Percentiles rank a stretch among this genome's conserved stretches.
phyloP scores from a whole-genome alignment of 371 early-diverging fungal species.

The Mucor plumbeus region DNA sequence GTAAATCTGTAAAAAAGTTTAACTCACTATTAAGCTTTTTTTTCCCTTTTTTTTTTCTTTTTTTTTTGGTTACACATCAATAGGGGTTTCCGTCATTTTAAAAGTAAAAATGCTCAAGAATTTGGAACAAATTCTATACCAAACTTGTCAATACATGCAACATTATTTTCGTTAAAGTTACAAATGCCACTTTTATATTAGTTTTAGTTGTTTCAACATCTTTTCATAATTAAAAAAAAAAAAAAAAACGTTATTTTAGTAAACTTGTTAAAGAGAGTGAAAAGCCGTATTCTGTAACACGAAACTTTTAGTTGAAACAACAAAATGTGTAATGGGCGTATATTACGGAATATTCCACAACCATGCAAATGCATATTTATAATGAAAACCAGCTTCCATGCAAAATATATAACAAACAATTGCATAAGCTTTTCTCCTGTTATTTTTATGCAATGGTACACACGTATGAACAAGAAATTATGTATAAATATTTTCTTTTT shows the following conservation, averaged over 20 bases:
- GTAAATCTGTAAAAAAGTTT: too few species aligned
- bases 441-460: too few species aligned
- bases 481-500: not conserved
- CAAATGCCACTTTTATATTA: too few species aligned
- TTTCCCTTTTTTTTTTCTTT: not conserved
- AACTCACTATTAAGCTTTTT: not conserved
- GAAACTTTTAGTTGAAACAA: not conserved
- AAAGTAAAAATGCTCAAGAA: not conserved
- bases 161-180: too few species aligned
- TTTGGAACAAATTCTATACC: not conserved
- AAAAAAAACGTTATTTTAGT: not conserved
- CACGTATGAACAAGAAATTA: too few species aligned
- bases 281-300: not conserved
- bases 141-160: not conserved
- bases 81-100: not conserved
- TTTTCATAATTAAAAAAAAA: not conserved
- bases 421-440: too few species aligned
- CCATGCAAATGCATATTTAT: too few species aligned
- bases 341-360: not conserved
- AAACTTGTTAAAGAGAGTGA: not conserved
- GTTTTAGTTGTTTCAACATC: not conserved
- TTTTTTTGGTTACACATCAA: not conserved
- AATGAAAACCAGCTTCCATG: too few species aligned
- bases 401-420: too few species aligned
- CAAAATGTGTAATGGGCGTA: not conserved